Conservation (phyloP, 129 eudicot genomes). For the Tanacetum coccineum region DNA sequence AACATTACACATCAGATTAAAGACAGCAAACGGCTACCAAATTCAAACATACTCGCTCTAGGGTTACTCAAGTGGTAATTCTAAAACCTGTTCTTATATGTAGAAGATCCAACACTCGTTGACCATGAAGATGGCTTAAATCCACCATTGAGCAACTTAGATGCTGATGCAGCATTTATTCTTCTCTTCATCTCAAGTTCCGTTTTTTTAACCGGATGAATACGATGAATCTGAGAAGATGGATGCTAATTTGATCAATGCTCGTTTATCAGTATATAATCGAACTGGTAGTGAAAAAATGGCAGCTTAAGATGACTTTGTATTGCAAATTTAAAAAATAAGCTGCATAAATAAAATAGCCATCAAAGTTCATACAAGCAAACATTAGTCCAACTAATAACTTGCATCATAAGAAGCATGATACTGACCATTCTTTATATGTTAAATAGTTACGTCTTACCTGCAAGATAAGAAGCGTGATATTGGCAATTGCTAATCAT, state of each 20-base stretch:
- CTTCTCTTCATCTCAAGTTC: slow-evolving; percentile 69
- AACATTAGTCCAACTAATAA: too few relatives aligned
- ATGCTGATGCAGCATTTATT: slow-evolving; percentile 67
- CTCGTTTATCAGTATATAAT: slow-evolving; percentile 68
- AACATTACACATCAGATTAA: background rate
- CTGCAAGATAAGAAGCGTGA: too few relatives aligned
- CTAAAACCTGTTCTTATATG: slow-evolving; percentile 31
- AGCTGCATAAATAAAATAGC: too few relatives aligned
- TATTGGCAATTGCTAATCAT: too few relatives aligned
- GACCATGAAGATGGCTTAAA: slow-evolving; percentile 79
- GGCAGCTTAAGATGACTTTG: too few relatives aligned
- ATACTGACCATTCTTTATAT: too few relatives aligned
- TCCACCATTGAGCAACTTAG: slow-evolving; percentile 60
- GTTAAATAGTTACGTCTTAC: too few relatives aligned
- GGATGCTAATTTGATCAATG: slow-evolving; percentile 55
- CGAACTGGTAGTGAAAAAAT: too few relatives aligned
- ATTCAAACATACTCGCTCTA: background rate
- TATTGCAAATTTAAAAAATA: too few relatives aligned
- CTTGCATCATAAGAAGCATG: too few relatives aligned
- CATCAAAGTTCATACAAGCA: too few relatives aligned
- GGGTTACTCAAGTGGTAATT: slow-evolving; percentile 2
- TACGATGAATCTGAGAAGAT: slow-evolving; percentile 48
- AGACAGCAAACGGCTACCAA: background rate
- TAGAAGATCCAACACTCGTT: too few relatives aligned
- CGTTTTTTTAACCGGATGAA: slow-evolving; percentile 38